Evolutionary conservation across 2,329 filamentous ascomycete species (phyloP).

Genomic region (Colletotrichum sp.): DNA sequence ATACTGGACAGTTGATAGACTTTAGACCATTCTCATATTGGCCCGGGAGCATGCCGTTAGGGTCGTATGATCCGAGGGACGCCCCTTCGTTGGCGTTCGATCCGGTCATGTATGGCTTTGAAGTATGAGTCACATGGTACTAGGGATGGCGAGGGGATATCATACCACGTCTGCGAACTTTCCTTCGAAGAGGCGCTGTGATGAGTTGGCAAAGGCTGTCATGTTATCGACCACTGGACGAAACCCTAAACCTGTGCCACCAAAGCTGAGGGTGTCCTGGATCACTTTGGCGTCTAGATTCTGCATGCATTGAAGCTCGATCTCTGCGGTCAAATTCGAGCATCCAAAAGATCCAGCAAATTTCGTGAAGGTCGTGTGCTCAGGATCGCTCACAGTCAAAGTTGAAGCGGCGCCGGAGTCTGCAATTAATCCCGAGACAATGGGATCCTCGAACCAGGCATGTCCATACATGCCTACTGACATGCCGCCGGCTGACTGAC

Average conservation of each 20-base stretch:
- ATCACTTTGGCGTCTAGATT: not conserved
- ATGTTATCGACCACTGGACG: not conserved
- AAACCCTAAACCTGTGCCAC: not conserved
- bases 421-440: constrained; percentile 4
- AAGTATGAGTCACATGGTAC: not conserved
- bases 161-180: constrained; percentile 3
- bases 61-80: not conserved
- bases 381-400: not conserved
- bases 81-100: constrained; percentile 7
- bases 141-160: no score
- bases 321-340: not conserved
- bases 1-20: not conserved
- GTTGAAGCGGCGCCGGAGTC: constrained; percentile 1
- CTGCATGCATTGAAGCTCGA: constrained; percentile 2
- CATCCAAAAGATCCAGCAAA: not conserved
- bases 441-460: constrained; percentile 4
- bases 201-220: not conserved
- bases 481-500: not conserved
- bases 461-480: constrained; percentile 12
- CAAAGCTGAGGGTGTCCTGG: not conserved
- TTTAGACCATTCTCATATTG: not conserved
- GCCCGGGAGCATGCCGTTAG: not conserved
- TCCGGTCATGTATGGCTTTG: not conserved
- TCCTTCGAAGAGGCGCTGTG: not conserved
- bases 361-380: not conserved